Conservation (phyloP, 2,329 filamentous ascomycete species). For the Nakataea oryzae region DNA sequence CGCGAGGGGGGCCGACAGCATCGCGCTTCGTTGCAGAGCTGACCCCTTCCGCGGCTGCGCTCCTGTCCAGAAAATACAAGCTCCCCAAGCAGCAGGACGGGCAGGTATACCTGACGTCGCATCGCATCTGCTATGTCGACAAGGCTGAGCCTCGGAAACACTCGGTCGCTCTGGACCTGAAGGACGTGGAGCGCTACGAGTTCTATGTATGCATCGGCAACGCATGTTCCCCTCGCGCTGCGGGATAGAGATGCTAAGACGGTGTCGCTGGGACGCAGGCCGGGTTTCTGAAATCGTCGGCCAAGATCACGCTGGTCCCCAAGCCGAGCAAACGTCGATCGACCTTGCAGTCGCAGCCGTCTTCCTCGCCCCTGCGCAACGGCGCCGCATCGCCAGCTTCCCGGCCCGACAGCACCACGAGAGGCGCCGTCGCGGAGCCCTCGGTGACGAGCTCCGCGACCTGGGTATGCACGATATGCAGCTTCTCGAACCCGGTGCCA, state of each 20-base stretch:
- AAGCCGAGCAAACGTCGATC: slow-evolving; percentile 63
- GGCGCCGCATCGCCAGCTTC: slow-evolving; percentile 34
- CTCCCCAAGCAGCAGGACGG: slow-evolving; percentile 90
- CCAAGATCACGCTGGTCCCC: slow-evolving; percentile 82
- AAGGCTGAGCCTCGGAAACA: slow-evolving; percentile 74
- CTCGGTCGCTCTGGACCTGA: slow-evolving; percentile 77
- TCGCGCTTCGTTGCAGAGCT: background rate
- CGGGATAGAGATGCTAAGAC: slow-evolving; percentile 11
- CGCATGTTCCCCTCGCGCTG: background rate
- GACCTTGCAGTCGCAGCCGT: slow-evolving; percentile 32
- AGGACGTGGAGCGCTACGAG: slow-evolving; percentile 82
- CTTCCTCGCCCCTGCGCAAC: slow-evolving; percentile 31
- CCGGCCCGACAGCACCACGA: slow-evolving; percentile 29
- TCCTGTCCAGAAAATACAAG: slow-evolving; percentile 70
- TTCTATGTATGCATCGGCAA: slow-evolving; percentile 55
- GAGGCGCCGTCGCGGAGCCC: slow-evolving; percentile 32
- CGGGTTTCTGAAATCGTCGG: slow-evolving; percentile 87
- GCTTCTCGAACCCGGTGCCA: slow-evolving; percentile 84
- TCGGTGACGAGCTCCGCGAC: slow-evolving; percentile 51
- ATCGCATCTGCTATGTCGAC: slow-evolving; percentile 92
- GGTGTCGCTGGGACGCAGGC: slow-evolving; percentile 37
- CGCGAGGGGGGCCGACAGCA: too few species aligned
- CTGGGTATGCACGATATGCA: slow-evolving; percentile 95
- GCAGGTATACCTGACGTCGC: slow-evolving; percentile 91
- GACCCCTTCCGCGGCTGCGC: background rate